Percentiles rank a stretch among this genome's conserved stretches.
phyloP scores from a whole-genome alignment of 1,139 yeast species.

The Scheffersomyces quercinus region DNA sequence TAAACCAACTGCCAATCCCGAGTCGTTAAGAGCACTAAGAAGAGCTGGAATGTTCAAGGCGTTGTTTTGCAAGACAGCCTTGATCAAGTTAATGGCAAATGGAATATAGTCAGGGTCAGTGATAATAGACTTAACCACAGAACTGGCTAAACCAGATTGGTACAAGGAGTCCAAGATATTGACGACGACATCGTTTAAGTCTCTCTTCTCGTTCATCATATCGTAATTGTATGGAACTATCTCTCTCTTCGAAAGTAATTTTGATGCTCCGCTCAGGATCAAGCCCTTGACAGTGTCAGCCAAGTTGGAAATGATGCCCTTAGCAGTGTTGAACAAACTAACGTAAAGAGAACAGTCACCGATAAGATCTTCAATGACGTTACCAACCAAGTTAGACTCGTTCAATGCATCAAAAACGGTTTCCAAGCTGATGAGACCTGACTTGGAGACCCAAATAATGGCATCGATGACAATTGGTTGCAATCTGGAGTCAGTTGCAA shows the following conservation, averaged over 20 bases:
- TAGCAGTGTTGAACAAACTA: conserved; percentile 36
- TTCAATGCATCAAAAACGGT: conserved; percentile 41
- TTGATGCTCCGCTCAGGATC: conserved; percentile 21
- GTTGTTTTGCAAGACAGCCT: conserved; percentile 28
- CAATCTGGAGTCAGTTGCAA: conserved; percentile 35
- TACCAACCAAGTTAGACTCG: conserved; percentile 37
- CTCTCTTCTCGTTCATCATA: conserved; percentile 18
- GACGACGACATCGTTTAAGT: conserved; percentile 30
- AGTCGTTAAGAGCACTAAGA: conserved; percentile 34
- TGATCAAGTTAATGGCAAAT: conserved; percentile 37
- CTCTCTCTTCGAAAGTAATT: conserved; percentile 19
- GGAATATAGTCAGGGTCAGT: conserved; percentile 41
- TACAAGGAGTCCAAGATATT: conserved; percentile 44
- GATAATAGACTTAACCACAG: conserved; percentile 41
- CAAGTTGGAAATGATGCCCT: conserved; percentile 27
- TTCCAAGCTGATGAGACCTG: conserved; percentile 34
- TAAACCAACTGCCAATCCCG: conserved; percentile 39
- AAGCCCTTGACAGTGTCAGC: conserved; percentile 28
- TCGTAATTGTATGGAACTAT: conserved; percentile 2
- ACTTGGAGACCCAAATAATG: conserved; percentile 31
- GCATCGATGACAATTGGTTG: conserved; percentile 38
- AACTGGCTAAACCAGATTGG: conserved; percentile 43
- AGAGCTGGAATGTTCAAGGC: conserved; percentile 31
- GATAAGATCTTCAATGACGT: conserved; percentile 40
- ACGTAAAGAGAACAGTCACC: conserved; percentile 44